Evolutionary conservation across 805 yeast species (phyloP), one percentile per base, ranked within the genome.

Genomic region (Nakazawaea wyomingensis): DNA sequence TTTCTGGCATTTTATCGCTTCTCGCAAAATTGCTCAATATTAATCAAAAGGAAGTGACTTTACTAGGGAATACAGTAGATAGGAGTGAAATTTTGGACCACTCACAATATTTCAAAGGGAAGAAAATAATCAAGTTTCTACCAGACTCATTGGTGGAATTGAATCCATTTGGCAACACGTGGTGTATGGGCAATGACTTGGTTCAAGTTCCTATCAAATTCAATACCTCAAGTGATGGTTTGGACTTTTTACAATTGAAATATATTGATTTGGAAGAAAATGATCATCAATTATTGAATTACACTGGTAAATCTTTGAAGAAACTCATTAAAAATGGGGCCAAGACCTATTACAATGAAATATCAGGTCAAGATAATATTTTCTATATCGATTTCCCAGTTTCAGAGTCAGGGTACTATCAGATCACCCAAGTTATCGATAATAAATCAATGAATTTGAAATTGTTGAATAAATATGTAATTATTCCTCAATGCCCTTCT

Each of bases 71-170:
- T 14, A 54, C 61, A 31, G 57, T 61, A 10, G 65, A 65, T 38
- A 47, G 72, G 4, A 57, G 62, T 17, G 53, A 56, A 26, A 56
- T 70, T 10, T 44, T 62, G 4, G 78, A 76, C 47, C 71, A 72
- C 53, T 66, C 76, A 18, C 56, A 76, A 2, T 95, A 89, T 59
- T 84, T 90, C 59, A 83, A 78, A 54, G 99, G 99, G 34, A 80
- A 79, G 34, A 85, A 86, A 55, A 85, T 90, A 1, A 82, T 93
- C 48, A 85, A 90, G 55, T 85, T 85, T 48, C 66, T 93, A 28
- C 98, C 99, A 0, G 97, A 91, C 61, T 84, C 95, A 34, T 82
- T 95, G 0, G 96, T 95, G 4, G 69, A 72, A 54, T 64, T 93
- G 52, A 88, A 90, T 50, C 96, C 96, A 3, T 75, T 78, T 52